A percentile compares a stretch with the other conserved stretches of the same genome.
Evolutionary conservation across 805 yeast genomes (phyloP).

Genomic region (Metschnikowia chrysomelidarum): DNA sequence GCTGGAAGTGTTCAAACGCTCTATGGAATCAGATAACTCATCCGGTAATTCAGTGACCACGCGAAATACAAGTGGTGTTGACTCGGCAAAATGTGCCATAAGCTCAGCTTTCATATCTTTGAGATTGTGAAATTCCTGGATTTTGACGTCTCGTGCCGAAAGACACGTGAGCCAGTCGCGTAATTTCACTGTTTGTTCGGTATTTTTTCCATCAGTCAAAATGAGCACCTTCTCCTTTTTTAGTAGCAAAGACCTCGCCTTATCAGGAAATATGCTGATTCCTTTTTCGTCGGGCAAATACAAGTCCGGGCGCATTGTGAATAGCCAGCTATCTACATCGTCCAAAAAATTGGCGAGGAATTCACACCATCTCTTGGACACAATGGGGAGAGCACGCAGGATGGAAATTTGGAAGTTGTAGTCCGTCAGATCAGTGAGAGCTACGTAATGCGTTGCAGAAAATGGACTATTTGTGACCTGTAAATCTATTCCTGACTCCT

Average conservation of each 20-base stretch:
- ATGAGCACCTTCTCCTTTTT: constrained; percentile 9
- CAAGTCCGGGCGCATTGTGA: constrained; percentile 12
- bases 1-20: constrained; percentile 2
- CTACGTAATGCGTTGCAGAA: constrained; percentile 25
- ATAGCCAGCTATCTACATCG: constrained; percentile 24
- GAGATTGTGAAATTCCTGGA: not conserved
- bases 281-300: constrained; percentile 17
- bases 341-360: constrained; percentile 12
- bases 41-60: not conserved
- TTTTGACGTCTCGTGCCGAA: constrained; percentile 4
- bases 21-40: not conserved
- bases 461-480: constrained; percentile 18
- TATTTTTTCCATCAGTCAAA: constrained; percentile 3
- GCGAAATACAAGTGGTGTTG: not conserved
- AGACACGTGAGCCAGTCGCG: constrained; percentile 19
- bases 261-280: constrained; percentile 14
- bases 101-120: not conserved
- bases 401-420: constrained; percentile 23
- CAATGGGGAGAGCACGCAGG: constrained; percentile 29
- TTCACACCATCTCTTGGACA: constrained; percentile 26
- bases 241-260: constrained; percentile 18
- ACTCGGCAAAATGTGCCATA: not conserved
- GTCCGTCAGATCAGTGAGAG: constrained; percentile 15
- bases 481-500: constrained; percentile 18
- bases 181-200: constrained; percentile 9